These are phyloP conservation scores for Pichia sp. DNA, from an alignment of 1,139 yeast genomes.

Conservation along the genomic window DNA sequence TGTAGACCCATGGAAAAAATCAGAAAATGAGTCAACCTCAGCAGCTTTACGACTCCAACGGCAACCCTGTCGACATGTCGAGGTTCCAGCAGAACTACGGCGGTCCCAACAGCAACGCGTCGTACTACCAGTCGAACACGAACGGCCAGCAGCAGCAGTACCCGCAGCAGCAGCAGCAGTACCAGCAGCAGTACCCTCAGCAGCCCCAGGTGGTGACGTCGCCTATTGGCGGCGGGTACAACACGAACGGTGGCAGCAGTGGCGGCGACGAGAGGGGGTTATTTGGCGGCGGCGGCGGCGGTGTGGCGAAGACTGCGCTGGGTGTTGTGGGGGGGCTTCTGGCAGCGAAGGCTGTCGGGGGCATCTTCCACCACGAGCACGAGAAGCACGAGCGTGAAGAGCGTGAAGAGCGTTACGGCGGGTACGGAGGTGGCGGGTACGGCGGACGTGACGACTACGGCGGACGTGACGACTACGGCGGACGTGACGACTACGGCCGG, in stretches of 20 bases:
- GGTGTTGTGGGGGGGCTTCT: constrained; percentile 14
- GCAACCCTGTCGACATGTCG: constrained; percentile 9
- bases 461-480: too few relatives aligned
- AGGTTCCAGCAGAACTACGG: constrained; percentile 3
- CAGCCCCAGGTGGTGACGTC: not conserved
- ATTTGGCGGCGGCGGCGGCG: not conserved
- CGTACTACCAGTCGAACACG: not conserved
- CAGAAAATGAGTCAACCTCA: not conserved
- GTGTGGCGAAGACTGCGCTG: constrained; percentile 11
- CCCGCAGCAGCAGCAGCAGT: too few relatives aligned
- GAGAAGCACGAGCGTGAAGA: not conserved
- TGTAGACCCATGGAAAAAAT: not conserved
- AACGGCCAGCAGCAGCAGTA: not conserved
- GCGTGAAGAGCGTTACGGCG: not conserved
- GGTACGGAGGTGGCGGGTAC: too few relatives aligned
- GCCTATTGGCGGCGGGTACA: not conserved
- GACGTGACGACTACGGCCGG: not conserved
- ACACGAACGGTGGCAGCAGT: not conserved
- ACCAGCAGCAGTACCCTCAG: not conserved
- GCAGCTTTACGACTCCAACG: constrained; percentile 15
- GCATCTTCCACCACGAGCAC: not conserved
- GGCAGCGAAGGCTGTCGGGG: constrained; percentile 11
- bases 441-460: too few relatives aligned
- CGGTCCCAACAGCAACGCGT: not conserved
- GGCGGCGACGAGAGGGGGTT: constrained; percentile 2